Conservation (phyloP, 331 rosid species). For the Malus hybrid region DNA sequence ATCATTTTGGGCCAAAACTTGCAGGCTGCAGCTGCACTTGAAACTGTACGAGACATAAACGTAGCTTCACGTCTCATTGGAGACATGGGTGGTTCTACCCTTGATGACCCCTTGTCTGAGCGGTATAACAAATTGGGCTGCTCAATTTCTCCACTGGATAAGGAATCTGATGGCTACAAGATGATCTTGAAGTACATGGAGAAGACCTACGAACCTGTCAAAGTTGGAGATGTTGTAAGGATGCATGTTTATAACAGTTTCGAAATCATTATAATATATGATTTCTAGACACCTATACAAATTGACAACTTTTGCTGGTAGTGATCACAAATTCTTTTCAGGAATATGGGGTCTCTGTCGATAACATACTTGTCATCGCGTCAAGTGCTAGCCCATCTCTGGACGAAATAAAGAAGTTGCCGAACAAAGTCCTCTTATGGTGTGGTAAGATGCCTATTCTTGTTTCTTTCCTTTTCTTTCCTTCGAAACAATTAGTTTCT, state of each 20-base stretch:
- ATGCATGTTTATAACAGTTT: not conserved
- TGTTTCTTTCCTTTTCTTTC: not conserved
- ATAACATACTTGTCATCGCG: slow-evolving; percentile 47
- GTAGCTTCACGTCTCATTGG: slow-evolving; percentile 62
- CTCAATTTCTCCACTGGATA: slow-evolving; percentile 52
- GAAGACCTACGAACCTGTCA: slow-evolving; percentile 64
- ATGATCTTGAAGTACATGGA: slow-evolving; percentile 78
- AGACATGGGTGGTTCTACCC: slow-evolving; percentile 61
- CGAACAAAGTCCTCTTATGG: slow-evolving; percentile 77
- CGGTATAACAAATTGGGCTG: slow-evolving; percentile 53
- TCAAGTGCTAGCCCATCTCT: slow-evolving; percentile 47
- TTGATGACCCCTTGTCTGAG: slow-evolving; percentile 68
- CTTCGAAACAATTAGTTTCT: not conserved
- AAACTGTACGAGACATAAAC: slow-evolving; percentile 54
- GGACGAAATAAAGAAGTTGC: slow-evolving; percentile 58
- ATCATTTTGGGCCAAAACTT: not conserved
- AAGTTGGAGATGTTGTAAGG: slow-evolving; percentile 66
- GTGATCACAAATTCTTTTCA: slow-evolving; percentile 5
- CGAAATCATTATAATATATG: not conserved
- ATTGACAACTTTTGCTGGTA: not conserved
- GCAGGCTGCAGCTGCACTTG: slow-evolving; percentile 66
- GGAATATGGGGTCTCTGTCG: slow-evolving; percentile 64
- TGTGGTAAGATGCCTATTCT: slow-evolving; percentile 50
- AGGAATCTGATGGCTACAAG: slow-evolving; percentile 46
- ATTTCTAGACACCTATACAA: not conserved